Percentiles rank a stretch among this genome's conserved stretches.
Conservation (phyloP, 495 filamentous ascomycete genomes). For the Penicillium chermesinum region DNA sequence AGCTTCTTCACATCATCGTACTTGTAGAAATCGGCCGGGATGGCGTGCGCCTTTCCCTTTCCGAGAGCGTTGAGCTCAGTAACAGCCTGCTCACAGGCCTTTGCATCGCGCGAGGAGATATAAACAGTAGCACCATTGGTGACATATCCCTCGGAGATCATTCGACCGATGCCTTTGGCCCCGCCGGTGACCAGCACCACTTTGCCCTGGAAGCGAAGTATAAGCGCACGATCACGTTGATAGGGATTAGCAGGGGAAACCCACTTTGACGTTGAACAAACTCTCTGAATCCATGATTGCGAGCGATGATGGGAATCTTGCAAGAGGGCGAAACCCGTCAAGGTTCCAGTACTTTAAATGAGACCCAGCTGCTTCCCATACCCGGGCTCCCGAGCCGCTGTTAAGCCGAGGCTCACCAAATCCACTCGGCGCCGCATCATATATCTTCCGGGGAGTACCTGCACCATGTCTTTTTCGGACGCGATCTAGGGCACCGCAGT, state of each 20-base stretch:
- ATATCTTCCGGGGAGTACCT: constrained; percentile 1
- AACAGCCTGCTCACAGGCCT: constrained; percentile 54
- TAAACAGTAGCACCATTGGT: constrained; percentile 79
- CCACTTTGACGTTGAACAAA: constrained; percentile 57
- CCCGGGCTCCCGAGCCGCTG: constrained; percentile 16
- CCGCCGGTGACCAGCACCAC: constrained; percentile 71
- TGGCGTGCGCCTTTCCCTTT: constrained; percentile 57
- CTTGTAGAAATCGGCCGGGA: constrained; percentile 69
- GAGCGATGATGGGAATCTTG: constrained; percentile 1
- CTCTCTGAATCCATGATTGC: constrained; percentile 47
- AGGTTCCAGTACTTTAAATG: constrained; percentile 2
- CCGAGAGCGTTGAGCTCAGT: constrained; percentile 57
- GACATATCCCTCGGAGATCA: constrained; percentile 76
- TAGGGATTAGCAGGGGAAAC: constrained; percentile 1
- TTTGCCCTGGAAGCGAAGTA: constrained; percentile 47
- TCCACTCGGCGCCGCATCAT: not conserved
- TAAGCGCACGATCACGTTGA: not conserved
- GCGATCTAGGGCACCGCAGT: constrained; percentile 22
- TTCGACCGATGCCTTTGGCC: constrained; percentile 67
- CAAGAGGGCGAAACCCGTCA: constrained; percentile 6
- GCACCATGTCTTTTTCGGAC: constrained; percentile 21
- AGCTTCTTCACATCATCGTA: constrained; percentile 63
- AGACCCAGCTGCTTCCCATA: constrained; percentile 13
- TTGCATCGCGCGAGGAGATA: constrained; percentile 68
- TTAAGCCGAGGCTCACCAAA: constrained; percentile 19